Evolutionary conservation across 2,329 filamentous ascomycete species (phyloP).

Genomic region (Sphaceloma murrayae): DNA sequence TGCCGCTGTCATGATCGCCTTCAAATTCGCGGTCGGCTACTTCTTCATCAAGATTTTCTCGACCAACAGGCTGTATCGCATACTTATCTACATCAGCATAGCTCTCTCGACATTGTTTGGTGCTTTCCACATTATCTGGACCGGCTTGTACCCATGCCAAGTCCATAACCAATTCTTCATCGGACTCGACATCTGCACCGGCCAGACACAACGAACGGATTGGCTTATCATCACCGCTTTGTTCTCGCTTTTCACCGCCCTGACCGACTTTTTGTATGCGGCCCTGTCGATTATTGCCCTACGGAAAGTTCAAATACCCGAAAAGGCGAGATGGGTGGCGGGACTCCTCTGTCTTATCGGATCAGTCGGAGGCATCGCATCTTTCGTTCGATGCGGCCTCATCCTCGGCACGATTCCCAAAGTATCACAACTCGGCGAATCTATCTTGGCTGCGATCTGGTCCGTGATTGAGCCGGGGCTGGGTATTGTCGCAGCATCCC

Average conservation of each 20-base stretch:
- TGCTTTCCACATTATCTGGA: slow-evolving; percentile 6
- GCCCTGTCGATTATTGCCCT: slow-evolving; percentile 21
- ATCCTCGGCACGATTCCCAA: neutral
- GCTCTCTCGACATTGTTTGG: neutral
- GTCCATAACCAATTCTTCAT: slow-evolving; percentile 1
- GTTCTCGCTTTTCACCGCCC: neutral
- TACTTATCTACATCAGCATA: neutral
- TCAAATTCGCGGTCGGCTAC: slow-evolving; percentile 29
- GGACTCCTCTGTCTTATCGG: neutral
- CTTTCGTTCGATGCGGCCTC: slow-evolving; percentile 4
- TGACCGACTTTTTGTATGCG: slow-evolving; percentile 1
- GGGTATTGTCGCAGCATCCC: slow-evolving; percentile 28
- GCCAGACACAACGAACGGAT: neutral
- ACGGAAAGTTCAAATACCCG: neutral
- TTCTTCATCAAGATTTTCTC: slow-evolving; percentile 23
- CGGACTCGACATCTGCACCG: neutral
- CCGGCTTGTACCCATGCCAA: neutral
- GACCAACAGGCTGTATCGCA: neutral
- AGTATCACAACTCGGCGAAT: neutral
- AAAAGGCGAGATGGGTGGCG: neutral
- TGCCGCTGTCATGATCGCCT: slow-evolving; percentile 21
- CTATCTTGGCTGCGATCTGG: slow-evolving; percentile 1
- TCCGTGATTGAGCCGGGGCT: slow-evolving; percentile 27
- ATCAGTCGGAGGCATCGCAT: slow-evolving; percentile 5
- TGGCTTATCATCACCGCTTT: slow-evolving; percentile 2